Evolutionary conservation across 768 basidiomycete species (phyloP).

Genomic region (Suillus plorans): DNA sequence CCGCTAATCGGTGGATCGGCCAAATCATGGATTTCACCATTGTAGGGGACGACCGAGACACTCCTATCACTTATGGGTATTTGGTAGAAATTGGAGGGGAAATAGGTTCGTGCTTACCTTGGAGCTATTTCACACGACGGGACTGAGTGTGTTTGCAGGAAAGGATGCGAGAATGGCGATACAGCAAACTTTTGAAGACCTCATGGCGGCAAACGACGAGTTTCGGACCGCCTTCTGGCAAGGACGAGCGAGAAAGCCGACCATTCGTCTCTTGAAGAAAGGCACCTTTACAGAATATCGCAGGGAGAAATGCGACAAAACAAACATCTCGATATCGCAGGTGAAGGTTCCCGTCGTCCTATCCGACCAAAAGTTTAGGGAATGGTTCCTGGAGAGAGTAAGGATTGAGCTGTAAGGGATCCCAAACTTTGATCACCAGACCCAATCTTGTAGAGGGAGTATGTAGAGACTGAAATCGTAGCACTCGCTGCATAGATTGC

Average conservation of each 20-base stretch:
- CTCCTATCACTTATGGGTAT: conserved; percentile 13
- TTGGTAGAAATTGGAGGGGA: conserved; percentile 8
- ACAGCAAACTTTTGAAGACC: conserved; percentile 1
- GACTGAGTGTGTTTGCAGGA: not conserved
- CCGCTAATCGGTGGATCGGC: conserved; percentile 16
- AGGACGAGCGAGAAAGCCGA: conserved; percentile 2
- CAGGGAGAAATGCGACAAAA: not conserved
- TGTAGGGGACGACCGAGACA: conserved; percentile 18
- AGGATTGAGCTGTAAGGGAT: conserved; percentile 11
- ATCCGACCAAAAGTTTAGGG: not conserved
- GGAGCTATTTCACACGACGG: not conserved
- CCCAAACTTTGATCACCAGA: not conserved
- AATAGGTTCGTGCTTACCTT: conserved; percentile 3
- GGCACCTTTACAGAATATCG: conserved; percentile 9
- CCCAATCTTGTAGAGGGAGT: not conserved
- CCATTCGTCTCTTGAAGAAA: conserved; percentile 9
- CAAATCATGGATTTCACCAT: conserved; percentile 23
- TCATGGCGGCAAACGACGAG: not conserved
- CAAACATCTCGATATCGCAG: not conserved
- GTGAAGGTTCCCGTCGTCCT: conserved; percentile 12
- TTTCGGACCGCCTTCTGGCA: not conserved
- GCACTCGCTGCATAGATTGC: too few relatives aligned
- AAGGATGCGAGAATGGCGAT: not conserved
- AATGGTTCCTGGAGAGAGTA: conserved; percentile 22
- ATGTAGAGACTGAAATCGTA: not conserved